Conservation (phyloP, 768 basidiomycete genomes). For the Leccinellum rugosiceps region DNA sequence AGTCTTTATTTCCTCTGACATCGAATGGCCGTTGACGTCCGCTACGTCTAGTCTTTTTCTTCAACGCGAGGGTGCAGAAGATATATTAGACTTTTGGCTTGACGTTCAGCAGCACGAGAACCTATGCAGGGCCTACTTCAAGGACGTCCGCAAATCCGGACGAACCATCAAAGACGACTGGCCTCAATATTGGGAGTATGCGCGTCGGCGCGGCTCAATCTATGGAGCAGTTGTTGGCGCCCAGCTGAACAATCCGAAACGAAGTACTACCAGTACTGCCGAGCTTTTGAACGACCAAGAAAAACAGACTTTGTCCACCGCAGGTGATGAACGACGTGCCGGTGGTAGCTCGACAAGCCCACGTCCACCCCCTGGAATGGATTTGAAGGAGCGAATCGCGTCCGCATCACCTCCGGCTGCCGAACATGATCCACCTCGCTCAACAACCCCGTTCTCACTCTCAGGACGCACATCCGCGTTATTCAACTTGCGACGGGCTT, state of each 20-base stretch:
- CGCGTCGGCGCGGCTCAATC: constrained; percentile 86
- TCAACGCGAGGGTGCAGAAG: constrained; percentile 93
- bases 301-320: constrained; percentile 55
- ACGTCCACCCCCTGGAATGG: constrained; percentile 37
- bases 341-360: constrained; percentile 61
- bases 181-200: constrained; percentile 98
- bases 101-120: constrained; percentile 99
- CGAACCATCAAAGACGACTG: constrained; percentile 93
- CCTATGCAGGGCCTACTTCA: constrained; percentile 97
- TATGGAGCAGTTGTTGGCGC: constrained; percentile 88
- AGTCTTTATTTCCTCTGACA: constrained; percentile 33
- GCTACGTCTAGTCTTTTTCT: constrained; percentile 71
- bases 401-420: constrained; percentile 47
- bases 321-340: constrained; percentile 42
- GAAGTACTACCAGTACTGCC: constrained; percentile 79
- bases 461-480: constrained; percentile 73
- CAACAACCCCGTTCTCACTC: constrained; percentile 77
- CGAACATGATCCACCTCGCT: constrained; percentile 53
- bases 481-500: constrained; percentile 73
- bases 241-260: constrained; percentile 58
- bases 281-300: constrained; percentile 71
- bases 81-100: constrained; percentile 97
- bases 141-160: constrained; percentile 95
- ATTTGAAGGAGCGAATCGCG: constrained; percentile 36
- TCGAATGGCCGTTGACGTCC: constrained; percentile 3